Base-by-base conservation (phyloP, 1,284 basidiomycete genomes). In the Psilocybe mexicana region DNA sequence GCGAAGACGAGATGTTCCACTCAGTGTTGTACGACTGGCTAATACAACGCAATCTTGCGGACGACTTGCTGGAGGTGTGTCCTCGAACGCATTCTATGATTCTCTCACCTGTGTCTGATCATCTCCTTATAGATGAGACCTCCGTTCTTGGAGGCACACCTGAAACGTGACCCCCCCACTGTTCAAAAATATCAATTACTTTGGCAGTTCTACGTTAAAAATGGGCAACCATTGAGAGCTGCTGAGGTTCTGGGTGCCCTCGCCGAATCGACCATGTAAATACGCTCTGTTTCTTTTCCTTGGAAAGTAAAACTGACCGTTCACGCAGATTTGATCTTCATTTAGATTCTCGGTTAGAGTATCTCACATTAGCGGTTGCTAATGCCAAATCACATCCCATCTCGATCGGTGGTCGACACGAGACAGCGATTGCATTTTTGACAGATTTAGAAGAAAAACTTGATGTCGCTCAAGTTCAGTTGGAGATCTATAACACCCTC, bases 201-300 rank as follows among this genome's bases (percentile, higher is more conserved):
- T 3, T 99, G 97, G 96, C 94, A 98, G 69, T 96, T 92, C 74
- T 97, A 98, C 69, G 93, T 96, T 50, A 93, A 96, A 67, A 90
- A 92, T 66, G 90, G 92, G 0, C 88, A 93, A 63, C 90, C 90
- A 53, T 72, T 94, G 46, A 81, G 87, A 42, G 96, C 97, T 1
- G 95, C 96, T 2, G 87, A 92, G 69, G 90, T 97, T 2, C 83
- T 99, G 49, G 83, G 84, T n/a, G 81, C 85, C 25, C 77, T 99
- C 51, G 96, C 97, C 25, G 91, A 94, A 63, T 90, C 93, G n/a
- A 81, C 82, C 2, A 83, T 90, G 91, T 96, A 64, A 67, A 91
- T 74, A 8, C 43, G 46, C 56, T 45, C 48, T 53, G 52, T 54
- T 23, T 46, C 24, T 48, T 58, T 14, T 58, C 6, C 14, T 38